These are phyloP conservation scores for Cyberlindnera mrakii DNA, from an alignment of 805 yeast species.

Conservation along the genomic window DNA sequence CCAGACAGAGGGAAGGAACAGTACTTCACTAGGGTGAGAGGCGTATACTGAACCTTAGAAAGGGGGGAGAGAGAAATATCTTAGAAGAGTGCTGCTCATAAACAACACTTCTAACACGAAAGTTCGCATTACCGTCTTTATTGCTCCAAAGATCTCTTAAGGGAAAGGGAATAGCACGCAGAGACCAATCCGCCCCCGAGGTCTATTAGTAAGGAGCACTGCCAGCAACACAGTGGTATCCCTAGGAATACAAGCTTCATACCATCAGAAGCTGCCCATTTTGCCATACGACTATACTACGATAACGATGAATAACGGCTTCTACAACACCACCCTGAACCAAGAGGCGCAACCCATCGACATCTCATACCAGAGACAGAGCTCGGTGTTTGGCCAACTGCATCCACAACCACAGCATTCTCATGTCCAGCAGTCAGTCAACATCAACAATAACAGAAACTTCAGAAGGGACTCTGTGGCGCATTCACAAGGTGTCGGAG, in stretches of 20 bases:
- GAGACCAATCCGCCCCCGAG: no score
- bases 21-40: not conserved
- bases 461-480: conserved; percentile 88
- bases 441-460: conserved; percentile 30
- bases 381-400: conserved; percentile 10
- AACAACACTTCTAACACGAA: no score
- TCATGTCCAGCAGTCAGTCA: conserved; percentile 14
- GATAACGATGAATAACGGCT: conserved; percentile 16
- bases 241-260: no score
- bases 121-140: no score
- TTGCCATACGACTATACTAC: no score
- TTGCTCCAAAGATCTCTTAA: no score
- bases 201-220: no score
- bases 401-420: conserved; percentile 7
- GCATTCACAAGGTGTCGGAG: conserved; percentile 97
- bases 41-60: not conserved
- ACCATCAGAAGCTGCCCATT: no score
- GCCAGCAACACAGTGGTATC: no score
- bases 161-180: no score
- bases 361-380: conserved; percentile 16
- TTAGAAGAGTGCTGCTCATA: no score
- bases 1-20: not conserved
- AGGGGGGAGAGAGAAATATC: no score
- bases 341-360: conserved; percentile 16
- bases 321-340: conserved; percentile 7